Percentiles rank a stretch among this genome's conserved stretches.
phyloP scores from a whole-genome alignment of 805 yeast species.

The Zygosaccharomyces kombuchaensis region DNA sequence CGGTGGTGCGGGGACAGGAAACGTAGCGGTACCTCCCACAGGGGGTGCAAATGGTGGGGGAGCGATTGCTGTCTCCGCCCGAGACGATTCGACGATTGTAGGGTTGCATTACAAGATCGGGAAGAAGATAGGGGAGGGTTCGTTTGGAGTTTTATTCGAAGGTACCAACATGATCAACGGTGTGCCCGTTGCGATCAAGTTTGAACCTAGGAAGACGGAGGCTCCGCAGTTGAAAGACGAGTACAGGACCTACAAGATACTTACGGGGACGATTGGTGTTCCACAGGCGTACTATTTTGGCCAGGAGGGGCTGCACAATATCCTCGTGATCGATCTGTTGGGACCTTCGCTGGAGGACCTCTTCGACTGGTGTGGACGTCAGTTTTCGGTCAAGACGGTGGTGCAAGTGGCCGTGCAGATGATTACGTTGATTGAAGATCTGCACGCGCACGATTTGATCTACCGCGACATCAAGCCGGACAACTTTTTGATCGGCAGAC shows the following conservation, averaged over 20 bases:
- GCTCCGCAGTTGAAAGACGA: constrained; percentile 98
- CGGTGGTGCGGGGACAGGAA: neutral
- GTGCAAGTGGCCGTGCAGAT: constrained; percentile 93
- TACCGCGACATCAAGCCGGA: constrained; percentile 98
- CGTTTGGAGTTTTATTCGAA: constrained; percentile 95
- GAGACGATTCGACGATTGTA: constrained; percentile 44
- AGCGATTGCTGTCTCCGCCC: constrained; percentile 8
- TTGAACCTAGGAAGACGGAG: constrained; percentile 93
- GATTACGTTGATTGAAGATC: constrained; percentile 79
- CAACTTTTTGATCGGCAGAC: constrained; percentile 89
- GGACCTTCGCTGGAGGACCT: constrained; percentile 96
- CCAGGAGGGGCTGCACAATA: constrained; percentile 95
- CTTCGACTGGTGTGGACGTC: constrained; percentile 97
- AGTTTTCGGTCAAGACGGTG: constrained; percentile 81
- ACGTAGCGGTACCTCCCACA: neutral
- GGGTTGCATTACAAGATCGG: constrained; percentile 97
- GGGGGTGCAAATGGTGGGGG: constrained; percentile 1
- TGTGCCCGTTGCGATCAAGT: constrained; percentile 92
- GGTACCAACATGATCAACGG: constrained; percentile 90
- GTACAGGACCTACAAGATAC: constrained; percentile 87
- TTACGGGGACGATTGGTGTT: constrained; percentile 77
- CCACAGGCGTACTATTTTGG: constrained; percentile 98
- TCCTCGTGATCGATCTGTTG: constrained; percentile 85
- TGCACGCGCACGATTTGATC: constrained; percentile 86
- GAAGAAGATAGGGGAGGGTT: constrained; percentile 97